Base-by-base conservation (phyloP, 2,329 filamentous ascomycete species). In the Tolypocladium sp. region DNA sequence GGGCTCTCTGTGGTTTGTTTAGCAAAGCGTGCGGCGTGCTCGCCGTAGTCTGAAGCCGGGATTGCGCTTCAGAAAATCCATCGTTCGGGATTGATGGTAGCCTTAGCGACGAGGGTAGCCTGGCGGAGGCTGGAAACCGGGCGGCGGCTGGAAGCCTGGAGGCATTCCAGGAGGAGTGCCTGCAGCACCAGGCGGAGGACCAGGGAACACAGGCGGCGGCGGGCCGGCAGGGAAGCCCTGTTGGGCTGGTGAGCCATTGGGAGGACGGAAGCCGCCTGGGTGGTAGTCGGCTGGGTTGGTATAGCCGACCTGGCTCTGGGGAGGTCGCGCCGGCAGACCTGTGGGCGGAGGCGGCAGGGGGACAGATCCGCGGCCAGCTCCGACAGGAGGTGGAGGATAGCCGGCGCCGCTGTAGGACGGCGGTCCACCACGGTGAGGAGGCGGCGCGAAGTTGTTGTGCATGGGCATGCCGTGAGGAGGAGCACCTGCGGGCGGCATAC, bases 251-350 rank as follows among this genome's bases (percentile, higher is more conserved):
- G 73, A 73, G 17, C 71, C 75, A 20, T 70, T 70, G 9, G 73
- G 71, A 5, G 74, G 73, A 15, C 75, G 73, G 67, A 74, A 75
- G 61, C 67, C 66, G 35, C 75, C 76, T 0, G 77, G 77, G 62
- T 80, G 79, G 67, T 77, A 80, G 59, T 79, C 76, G 54, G 76
- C 77, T 6, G 77, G 77, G 60, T 79, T 79, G 54, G 73, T 75
- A 65, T 73, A 81, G 30, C 73, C 74, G 30, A 64, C 72, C 38
- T 79, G 78, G 56, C 74, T 74, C 54, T 77, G 77, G 0, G 79
- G 79, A 3, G 79, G 80, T 20, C 80, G 73, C 0, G 79, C 77
- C 0, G 80, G 80, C 4, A 83, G 70, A 1, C 80, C 80, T 1
- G 78, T 76, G 0, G 80, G 79, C 0, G 79, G 75, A 10, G 79